Percentiles rank a stretch among this genome's conserved stretches.
These are phyloP conservation scores for Boletus semigastroideus DNA, from an alignment of 1,284 basidiomycete species.

Conservation along the genomic window DNA sequence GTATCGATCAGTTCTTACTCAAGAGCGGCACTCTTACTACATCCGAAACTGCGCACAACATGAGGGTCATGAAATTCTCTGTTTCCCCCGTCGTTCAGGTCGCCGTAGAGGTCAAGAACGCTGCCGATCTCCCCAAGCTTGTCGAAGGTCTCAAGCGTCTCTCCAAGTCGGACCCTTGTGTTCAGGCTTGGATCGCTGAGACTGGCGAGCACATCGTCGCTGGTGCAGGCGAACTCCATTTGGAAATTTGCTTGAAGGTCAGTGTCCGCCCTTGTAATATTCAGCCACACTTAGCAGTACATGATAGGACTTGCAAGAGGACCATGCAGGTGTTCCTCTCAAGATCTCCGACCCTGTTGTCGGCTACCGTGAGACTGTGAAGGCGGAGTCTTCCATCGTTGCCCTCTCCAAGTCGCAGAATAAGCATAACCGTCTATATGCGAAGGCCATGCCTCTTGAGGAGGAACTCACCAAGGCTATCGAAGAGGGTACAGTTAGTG, in stretches of 20 bases:
- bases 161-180: conserved; percentile 99
- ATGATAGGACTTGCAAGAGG: conserved; percentile 92
- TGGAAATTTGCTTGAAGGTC: conserved; percentile 99
- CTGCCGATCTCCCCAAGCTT: conserved; percentile 97
- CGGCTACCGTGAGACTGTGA: conserved; percentile 97
- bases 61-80: conserved; percentile 99
- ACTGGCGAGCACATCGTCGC: conserved; percentile 99
- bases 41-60: conserved; percentile 99
- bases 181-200: conserved; percentile 93
- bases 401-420: conserved; percentile 99
- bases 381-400: conserved; percentile 92
- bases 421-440: conserved; percentile 99
- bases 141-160: conserved; percentile 99
- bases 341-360: conserved; percentile 99
- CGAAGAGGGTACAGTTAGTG: conserved; percentile 81
- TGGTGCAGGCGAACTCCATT: conserved; percentile 98
- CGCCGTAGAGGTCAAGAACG: conserved; percentile 99
- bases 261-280: neutral
- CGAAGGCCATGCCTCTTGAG: conserved; percentile 90
- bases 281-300: neutral
- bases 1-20: conserved; percentile 99
- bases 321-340: conserved; percentile 98
- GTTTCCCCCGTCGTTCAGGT: conserved; percentile 99
- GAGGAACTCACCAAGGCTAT: conserved; percentile 96
- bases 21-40: conserved; percentile 98